Percentiles rank a stretch among this genome's conserved stretches.
Conservation (phyloP, 768 basidiomycete species). For the Hygrophorus russula region DNA sequence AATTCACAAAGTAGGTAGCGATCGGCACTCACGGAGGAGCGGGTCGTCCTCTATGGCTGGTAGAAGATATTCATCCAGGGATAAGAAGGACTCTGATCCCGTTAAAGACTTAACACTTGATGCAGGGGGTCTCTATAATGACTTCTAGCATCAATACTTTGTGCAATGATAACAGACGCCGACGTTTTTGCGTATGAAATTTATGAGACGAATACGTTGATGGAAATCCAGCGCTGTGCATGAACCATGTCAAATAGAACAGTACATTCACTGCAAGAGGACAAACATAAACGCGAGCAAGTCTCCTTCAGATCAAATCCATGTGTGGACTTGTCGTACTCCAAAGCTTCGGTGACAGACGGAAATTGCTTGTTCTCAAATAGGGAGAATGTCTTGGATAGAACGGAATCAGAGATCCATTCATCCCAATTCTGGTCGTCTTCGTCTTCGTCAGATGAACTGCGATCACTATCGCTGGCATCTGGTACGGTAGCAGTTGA, state of each 20-base stretch:
- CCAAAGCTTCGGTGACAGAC: constrained; percentile 46
- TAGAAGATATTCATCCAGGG: constrained; percentile 68
- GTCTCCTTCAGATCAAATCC: constrained; percentile 50
- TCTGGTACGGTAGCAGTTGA: constrained; percentile 17
- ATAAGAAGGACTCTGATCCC: constrained; percentile 52
- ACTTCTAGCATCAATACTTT: constrained; percentile 3
- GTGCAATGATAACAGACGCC: constrained; percentile 3
- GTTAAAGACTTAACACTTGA: constrained; percentile 33
- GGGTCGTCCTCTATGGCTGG: constrained; percentile 84
- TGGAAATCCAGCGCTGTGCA: constrained; percentile 64
- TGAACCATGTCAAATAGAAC: constrained; percentile 4
- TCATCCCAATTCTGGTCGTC: constrained; percentile 67
- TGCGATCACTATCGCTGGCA: constrained; percentile 15
- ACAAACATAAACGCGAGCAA: constrained; percentile 45
- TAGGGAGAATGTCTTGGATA: constrained; percentile 53
- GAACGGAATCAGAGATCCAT: constrained; percentile 55
- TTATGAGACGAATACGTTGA: constrained; percentile 71
- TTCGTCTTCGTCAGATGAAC: constrained; percentile 23
- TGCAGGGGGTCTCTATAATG: constrained; percentile 40
- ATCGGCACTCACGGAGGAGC: constrained; percentile 61
- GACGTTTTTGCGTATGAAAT: constrained; percentile 76
- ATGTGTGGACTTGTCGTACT: constrained; percentile 48
- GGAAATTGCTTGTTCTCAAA: constrained; percentile 59
- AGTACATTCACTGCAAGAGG: neutral
- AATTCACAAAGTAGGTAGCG: neutral